Evolutionary conservation across 192 early-diverging fungal species (phyloP), one percentile per base, ranked within the genome.

Genomic region (Dimargaris cristalligena): DNA sequence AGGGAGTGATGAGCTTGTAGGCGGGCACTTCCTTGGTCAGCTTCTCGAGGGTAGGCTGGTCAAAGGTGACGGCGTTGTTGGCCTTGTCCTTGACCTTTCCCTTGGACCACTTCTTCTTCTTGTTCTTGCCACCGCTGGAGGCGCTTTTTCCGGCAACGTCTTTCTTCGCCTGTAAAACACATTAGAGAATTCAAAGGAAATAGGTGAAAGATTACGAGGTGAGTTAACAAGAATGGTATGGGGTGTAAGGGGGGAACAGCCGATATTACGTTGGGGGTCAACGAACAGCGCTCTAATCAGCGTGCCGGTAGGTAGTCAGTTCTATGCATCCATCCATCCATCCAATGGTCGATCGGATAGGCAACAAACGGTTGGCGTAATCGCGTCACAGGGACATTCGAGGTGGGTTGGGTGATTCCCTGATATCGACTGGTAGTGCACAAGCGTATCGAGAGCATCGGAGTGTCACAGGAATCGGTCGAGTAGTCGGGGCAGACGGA

Each of bases 51-150:
- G 94, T 97, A 65, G 89, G 72, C 74, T 93, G 90, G 79, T 95
- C 89, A 68, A 99, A 89, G 74, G 86, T 74, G 68, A 99, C 94
- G 71, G 88, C 79, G 86, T 99, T 97, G 89, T 99, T 96, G 73
- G 94, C 87, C 89, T 97, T 97, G 74, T 99, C 96, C 91, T 97
- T 96, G 62, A 93, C 90, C 84, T 94, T 94, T 69, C 89, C 90
- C 83, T 92, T 92, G 63, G 96, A 99, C 96, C 96, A 99, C 89
- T 99, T 99, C 94, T 92, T 76, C 74, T 75, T 75, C 59, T 57
- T 57, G 55, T 57, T 57, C 55, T 57, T 57, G 55, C 55, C 55
- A 31, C 33, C 55, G n/a, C n/a, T n/a, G n/a, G n/a, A n/a, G 35
- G 55, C 23, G 28, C 50, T 26, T 23, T 26, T 26, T 26, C 25